Evolutionary conservation across 257 asterid genomes (phyloP), one percentile per base, ranked within the genome.

Genomic region (Nicotiana tabacum): DNA sequence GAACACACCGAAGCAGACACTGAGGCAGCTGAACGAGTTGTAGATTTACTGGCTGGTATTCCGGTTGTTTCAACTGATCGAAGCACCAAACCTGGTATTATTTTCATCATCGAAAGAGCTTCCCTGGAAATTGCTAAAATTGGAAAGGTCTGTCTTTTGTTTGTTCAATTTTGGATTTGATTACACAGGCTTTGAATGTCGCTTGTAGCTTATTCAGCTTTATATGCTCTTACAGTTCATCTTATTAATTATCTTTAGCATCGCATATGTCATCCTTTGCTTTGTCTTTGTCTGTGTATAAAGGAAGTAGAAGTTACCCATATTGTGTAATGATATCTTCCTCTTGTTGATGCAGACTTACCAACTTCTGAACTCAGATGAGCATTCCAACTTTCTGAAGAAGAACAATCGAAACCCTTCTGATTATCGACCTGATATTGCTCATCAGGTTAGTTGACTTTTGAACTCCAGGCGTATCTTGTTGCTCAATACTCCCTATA

Each of bases 121-220:
- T 93, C 98, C 9, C 81, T 96, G 88, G 99, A 94, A 86, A 90
- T 93, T 61, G 99, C 95, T 1, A 90, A 96, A 94, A 92, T 94
- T 81, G 99, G 98, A 76, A 96, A 93, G 98, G 98, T 96, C 9
- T 11, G 90, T 77, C 58, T 70, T 70, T 39, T 15, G 7, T 55
- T 55, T 55, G n/a, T 15, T 55, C 21, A 16, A 21, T 69, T 12
- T n/a, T 72, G 60, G 9, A 48, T 74, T 74, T 46, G 58, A 43
- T 43, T 3, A 43, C 21, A 24, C 18, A 72, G 7, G 56, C 60
- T 9, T 46, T 12, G 60, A 43, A 43, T 32, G 33, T 32, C 33
- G 37, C 5, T 72, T 46, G 39, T 46, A 72, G 39, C 61, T 72
- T 72, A 11, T 6, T 72, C 79, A 46, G 21, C 46, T 29, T 21